Conservation (phyloP, 1,139 yeast species). For the Candida neerlandica region DNA sequence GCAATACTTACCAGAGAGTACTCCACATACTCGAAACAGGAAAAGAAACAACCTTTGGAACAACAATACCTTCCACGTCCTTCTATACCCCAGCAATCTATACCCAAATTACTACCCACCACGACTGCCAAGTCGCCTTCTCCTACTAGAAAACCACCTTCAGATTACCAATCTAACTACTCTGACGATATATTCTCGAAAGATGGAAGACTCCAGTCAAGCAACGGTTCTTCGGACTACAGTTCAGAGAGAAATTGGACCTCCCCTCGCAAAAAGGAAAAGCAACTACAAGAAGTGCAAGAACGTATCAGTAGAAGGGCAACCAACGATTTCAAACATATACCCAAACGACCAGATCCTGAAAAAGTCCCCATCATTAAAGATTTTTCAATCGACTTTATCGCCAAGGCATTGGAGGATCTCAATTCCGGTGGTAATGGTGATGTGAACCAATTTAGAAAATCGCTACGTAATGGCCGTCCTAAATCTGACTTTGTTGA, state of each 20-base stretch:
- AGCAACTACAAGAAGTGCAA: conserved; percentile 40
- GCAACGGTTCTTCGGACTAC: conserved; percentile 33
- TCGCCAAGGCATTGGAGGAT: conserved; percentile 65
- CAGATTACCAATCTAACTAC: conserved; percentile 18
- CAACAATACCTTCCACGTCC: too few relatives aligned
- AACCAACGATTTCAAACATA: conserved; percentile 18
- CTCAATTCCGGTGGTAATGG: conserved; percentile 68
- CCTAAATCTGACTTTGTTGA: conserved; percentile 33
- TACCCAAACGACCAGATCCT: conserved; percentile 19
- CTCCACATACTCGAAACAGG: background rate
- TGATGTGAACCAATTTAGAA: conserved; percentile 48
- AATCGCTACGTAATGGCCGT: conserved; percentile 32
- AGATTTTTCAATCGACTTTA: conserved; percentile 51
- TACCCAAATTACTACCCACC: too few relatives aligned
- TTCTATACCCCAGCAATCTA: too few relatives aligned
- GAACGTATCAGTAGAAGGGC: conserved; percentile 39
- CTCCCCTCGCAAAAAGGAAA: conserved; percentile 49
- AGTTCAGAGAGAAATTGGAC: conserved; percentile 49
- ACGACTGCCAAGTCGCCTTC: too few relatives aligned
- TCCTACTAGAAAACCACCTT: conserved; percentile 28
- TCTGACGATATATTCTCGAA: conserved; percentile 26
- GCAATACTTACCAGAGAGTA: background rate
- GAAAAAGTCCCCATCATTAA: conserved; percentile 39
- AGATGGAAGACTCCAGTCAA: conserved; percentile 38
- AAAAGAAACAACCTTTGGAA: too few relatives aligned